Conservation (phyloP, 2,329 filamentous ascomycete genomes). For the Tolypocladium endophyticum region DNA sequence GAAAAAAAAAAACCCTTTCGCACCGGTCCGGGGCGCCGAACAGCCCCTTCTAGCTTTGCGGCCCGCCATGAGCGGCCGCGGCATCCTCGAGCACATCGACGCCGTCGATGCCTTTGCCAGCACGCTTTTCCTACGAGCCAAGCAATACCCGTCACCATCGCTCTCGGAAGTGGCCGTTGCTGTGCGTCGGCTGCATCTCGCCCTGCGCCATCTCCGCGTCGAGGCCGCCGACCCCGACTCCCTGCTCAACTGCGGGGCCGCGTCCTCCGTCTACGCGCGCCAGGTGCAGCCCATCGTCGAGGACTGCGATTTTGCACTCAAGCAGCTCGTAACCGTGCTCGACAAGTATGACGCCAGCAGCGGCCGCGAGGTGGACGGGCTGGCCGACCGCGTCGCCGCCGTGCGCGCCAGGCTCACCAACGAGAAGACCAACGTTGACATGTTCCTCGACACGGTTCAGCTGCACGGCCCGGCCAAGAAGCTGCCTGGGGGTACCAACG, state of each 20-base stretch:
- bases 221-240: slow-evolving; percentile 49
- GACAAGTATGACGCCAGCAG: slow-evolving; percentile 30
- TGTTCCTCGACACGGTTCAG: slow-evolving; percentile 48
- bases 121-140: slow-evolving; percentile 43
- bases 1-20: not conserved
- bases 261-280: slow-evolving; percentile 32
- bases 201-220: slow-evolving; percentile 45
- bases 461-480: slow-evolving; percentile 33
- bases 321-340: slow-evolving; percentile 42
- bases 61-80: slow-evolving; percentile 19
- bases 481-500: slow-evolving; percentile 21
- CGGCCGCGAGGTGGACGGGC: slow-evolving; percentile 17
- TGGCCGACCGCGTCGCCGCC: slow-evolving; percentile 28
- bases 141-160: slow-evolving; percentile 29
- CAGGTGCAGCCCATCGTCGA: slow-evolving; percentile 42
- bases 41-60: not conserved
- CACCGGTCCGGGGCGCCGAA: not conserved
- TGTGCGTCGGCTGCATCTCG: slow-evolving; percentile 42
- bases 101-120: slow-evolving; percentile 44
- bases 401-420: slow-evolving; percentile 35
- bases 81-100: slow-evolving; percentile 37
- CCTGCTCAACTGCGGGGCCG: slow-evolving; percentile 32
- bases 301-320: slow-evolving; percentile 44
- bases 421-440: slow-evolving; percentile 41
- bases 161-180: slow-evolving; percentile 39